A percentile compares a stretch with the other conserved stretches of the same genome.
Evolutionary conservation across 192 early-diverging fungal genomes (phyloP).

Genomic region (Coemansia sp.): DNA sequence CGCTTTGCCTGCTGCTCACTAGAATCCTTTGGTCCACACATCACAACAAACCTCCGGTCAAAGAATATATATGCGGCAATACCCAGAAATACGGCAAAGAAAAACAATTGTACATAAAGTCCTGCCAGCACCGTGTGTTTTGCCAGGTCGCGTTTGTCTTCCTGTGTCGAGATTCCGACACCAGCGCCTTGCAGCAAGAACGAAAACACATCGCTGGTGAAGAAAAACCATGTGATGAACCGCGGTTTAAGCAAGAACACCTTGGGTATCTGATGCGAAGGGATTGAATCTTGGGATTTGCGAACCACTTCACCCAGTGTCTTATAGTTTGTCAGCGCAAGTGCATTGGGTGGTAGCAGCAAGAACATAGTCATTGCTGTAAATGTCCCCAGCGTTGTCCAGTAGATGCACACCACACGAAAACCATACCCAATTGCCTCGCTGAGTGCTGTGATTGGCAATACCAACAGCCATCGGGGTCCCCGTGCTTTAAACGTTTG

Average conservation of each 20-base stretch:
- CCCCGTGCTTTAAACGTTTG: slow-evolving; percentile 18
- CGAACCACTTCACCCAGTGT: slow-evolving; percentile 39
- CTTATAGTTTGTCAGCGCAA: slow-evolving; percentile 54
- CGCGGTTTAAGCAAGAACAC: slow-evolving; percentile 33
- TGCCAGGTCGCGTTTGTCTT: slow-evolving; percentile 16
- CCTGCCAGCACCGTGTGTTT: slow-evolving; percentile 42
- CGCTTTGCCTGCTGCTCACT: slow-evolving; percentile 16
- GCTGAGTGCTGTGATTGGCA: slow-evolving; percentile 36
- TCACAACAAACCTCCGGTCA: slow-evolving; percentile 18
- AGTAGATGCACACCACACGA: slow-evolving; percentile 35
- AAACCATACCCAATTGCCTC: slow-evolving; percentile 45
- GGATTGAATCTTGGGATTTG: slow-evolving; percentile 1
- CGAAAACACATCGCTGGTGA: slow-evolving; percentile 51
- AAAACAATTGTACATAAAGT: slow-evolving; percentile 31
- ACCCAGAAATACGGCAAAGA: slow-evolving; percentile 33
- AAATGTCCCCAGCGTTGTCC: slow-evolving; percentile 35
- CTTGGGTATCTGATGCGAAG: background rate
- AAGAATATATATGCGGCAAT: slow-evolving; percentile 15
- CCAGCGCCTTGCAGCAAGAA: slow-evolving; percentile 48
- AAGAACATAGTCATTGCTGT: slow-evolving; percentile 43
- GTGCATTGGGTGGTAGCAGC: slow-evolving; percentile 51
- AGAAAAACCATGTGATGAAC: slow-evolving; percentile 55
- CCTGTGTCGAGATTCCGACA: slow-evolving; percentile 24
- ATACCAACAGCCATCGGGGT: slow-evolving; percentile 31
- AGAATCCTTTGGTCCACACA: slow-evolving; percentile 12